Evolutionary conservation across 176 grass and related monocot species (phyloP), one percentile per base, ranked within the genome.

Genomic region (Microstegium vimineum): DNA sequence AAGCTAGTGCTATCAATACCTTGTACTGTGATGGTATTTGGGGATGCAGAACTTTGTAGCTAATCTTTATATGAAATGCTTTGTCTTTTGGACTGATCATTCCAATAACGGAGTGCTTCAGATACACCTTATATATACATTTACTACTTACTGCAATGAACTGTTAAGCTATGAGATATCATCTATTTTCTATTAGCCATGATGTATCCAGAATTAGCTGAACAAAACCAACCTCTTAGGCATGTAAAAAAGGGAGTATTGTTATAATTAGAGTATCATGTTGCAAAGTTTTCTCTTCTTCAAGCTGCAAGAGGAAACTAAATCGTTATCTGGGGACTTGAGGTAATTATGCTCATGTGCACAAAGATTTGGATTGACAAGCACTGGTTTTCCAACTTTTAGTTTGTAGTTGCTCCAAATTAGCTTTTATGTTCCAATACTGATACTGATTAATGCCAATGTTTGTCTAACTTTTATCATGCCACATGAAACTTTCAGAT

Each of bases 401-500:
- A 33, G 8, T 35, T 64, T 11, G 10, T 43, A 56, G 0, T 38
- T 17, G 15, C 40, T 79, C 6, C 26, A 31, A 15, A 34, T 74
- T 60, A 56, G 14, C 31, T 33, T 73, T 68, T 22, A 22, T 64
- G 1, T n/a, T 38, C 9, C 3, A 68, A 10, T 47, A 47, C 9
- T 23, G 13, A 11, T 74, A 13, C n/a, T 80, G 22, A 10, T 18
- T 37, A 35, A 16, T 6, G 5, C 0, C 11, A 42, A 75, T 69
- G 17, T 76, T 62, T 63, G 64, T 71, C 54, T 82, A 71, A 81
- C 15, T 64, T 42, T 6, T 81, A 28, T 41, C 6, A 6, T 54
- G 45, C 45, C 61, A 18, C 61, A 65, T 90, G 35, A 47, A 59
- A 78, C 15, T 59, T 91, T 82, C 84, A 98, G 95, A 84, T 98